Evolutionary conservation across 768 basidiomycete genomes (phyloP), one percentile per base, ranked within the genome.

Genomic region (Hygrophorus pudorinus): DNA sequence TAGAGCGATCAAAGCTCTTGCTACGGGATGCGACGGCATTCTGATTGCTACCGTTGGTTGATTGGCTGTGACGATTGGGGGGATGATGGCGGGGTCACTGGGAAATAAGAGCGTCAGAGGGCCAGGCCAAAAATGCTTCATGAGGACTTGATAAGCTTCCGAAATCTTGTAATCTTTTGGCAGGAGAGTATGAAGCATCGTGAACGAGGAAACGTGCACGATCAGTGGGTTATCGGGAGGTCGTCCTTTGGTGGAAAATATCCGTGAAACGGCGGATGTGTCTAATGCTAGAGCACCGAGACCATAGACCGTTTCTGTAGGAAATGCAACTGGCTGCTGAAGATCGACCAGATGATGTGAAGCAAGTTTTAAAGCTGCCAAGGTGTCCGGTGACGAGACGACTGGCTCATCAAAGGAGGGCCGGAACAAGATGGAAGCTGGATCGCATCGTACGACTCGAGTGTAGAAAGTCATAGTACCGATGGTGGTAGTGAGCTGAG

Each of bases 221-320:
- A 99, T 99, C 43, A 99, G 73, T 1, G 96, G 96, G 62, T 99
- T 99, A 62, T 99, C 96, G 3, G 85, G 66, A 5, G 96, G 96
- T 42, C 96, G 75, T 31, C 91, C 88, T 57, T 99, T 99, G 41
- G 84, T 84, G 13, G 73, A 61, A 62, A 91, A 99, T 54, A 99
- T 92, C 53, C 72, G 73, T 2, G 71, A 57, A 4, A 78, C 75
- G 2, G 93, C 90, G 12, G 62, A 50, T 6, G 73, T 50, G 53
- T 78, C 66, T 36, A 90, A 65, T 0, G 94, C 91, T 16, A 81
- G 64, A 0, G 91, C 96, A 21, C 87, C 96, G n/a, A 99, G 78
- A 1, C 96, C 96, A 62, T 98, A 99, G 9, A 99, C 96, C 0
- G 96, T 98, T 64, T 99, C 96, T 24, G 96, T 97, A 0, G 96